Evolutionary conservation across 2,329 filamentous ascomycete genomes (phyloP).

Genomic region (Didymella arachidicola): DNA sequence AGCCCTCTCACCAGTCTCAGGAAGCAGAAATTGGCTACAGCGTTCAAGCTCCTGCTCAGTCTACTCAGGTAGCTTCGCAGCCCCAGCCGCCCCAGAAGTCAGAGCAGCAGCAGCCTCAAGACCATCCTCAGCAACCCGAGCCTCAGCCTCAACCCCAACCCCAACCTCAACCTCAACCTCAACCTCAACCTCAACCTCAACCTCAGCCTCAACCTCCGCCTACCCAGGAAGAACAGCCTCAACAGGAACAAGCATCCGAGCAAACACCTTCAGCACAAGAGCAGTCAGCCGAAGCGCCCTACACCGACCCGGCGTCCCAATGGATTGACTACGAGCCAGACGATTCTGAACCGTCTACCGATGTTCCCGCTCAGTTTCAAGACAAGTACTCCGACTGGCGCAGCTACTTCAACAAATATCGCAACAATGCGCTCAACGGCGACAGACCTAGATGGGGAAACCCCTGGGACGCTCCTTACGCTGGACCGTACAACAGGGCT

Average conservation of each 20-base stretch:
- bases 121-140: neutral
- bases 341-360: neutral
- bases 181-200: neutral
- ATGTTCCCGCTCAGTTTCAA: neutral
- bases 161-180: neutral
- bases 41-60: neutral
- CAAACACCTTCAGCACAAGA: neutral
- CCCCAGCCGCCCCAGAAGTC: neutral
- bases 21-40: neutral
- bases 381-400: conserved; percentile 8
- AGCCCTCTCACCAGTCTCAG: neutral
- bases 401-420: conserved; percentile 11
- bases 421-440: conserved; percentile 1
- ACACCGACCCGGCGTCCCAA: conserved; percentile 4
- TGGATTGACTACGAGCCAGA: conserved; percentile 5
- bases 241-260: neutral
- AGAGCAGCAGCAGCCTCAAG: neutral
- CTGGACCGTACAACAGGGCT: neutral
- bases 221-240: neutral
- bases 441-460: neutral
- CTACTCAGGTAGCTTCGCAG: neutral
- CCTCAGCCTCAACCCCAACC: neutral
- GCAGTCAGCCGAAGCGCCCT: neutral
- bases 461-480: neutral
- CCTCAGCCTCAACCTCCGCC: neutral